Percentiles rank a stretch among this genome's conserved stretches.
phyloP scores from a whole-genome alignment of 768 basidiomycete genomes.

The Suillus subaureus region DNA sequence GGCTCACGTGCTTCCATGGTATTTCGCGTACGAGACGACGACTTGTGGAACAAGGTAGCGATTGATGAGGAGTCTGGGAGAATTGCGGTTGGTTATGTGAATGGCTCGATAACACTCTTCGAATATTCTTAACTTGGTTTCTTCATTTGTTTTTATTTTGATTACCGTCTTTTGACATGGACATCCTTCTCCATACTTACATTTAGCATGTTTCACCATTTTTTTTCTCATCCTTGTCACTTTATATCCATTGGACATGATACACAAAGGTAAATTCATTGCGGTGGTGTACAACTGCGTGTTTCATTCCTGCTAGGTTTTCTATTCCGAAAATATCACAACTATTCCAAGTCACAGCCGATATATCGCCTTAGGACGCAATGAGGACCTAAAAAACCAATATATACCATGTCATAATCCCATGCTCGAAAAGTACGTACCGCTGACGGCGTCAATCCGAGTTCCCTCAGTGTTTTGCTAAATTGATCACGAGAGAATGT shows the following conservation, averaged over 20 bases:
- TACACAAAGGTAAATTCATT: neutral
- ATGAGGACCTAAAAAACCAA: conserved; percentile 50
- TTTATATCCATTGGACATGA: neutral
- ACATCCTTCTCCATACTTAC: neutral
- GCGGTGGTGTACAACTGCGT: neutral
- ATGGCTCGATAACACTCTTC: conserved; percentile 52
- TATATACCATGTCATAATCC: conserved; percentile 1
- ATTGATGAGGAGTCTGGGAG: conserved; percentile 41
- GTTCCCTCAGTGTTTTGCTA: conserved; percentile 75
- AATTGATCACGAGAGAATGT: conserved; percentile 73
- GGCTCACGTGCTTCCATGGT: conserved; percentile 32
- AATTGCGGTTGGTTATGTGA: conserved; percentile 35
- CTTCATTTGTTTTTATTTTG: conserved; percentile 1
- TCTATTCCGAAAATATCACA: no score
- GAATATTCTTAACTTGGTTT: conserved; percentile 44
- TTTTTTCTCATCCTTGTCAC: neutral
- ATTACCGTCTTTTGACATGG: neutral
- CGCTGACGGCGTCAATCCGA: conserved; percentile 90
- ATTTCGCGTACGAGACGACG: conserved; percentile 47
- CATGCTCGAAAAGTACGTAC: conserved; percentile 43
- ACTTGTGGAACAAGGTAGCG: conserved; percentile 50
- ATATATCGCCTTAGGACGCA: conserved; percentile 35
- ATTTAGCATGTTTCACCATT: neutral
- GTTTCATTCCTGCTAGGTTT: neutral
- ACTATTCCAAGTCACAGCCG: neutral